Conservation (phyloP, 305 asterid genomes). For the Fraxinus sp. region DNA sequence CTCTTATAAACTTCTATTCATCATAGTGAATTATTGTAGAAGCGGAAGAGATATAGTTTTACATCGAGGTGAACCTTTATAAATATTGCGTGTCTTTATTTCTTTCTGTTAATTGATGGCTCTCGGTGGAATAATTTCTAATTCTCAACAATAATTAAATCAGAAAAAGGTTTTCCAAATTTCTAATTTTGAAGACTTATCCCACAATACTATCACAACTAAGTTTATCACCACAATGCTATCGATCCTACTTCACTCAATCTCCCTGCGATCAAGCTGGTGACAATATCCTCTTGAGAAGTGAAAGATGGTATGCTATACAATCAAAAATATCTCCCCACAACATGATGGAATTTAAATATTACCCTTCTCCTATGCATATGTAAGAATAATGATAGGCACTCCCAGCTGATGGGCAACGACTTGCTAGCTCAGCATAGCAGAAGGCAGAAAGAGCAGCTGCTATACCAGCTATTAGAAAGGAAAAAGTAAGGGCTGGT, state of each 20-base stretch:
- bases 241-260: not conserved
- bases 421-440: slow-evolving; percentile 92
- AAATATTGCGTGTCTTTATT: not conserved
- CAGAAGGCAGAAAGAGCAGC: slow-evolving; percentile 98
- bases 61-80: not conserved
- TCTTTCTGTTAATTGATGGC: not conserved
- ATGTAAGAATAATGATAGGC: slow-evolving; percentile 98
- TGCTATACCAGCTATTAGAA: slow-evolving; percentile 92
- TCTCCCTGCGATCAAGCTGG: not conserved
- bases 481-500: slow-evolving; percentile 84
- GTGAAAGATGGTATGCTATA: not conserved
- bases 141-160: not conserved
- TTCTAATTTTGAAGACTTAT: not conserved
- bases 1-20: not conserved
- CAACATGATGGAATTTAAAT: not conserved
- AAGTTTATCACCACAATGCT: not conserved
- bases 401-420: slow-evolving; percentile 99
- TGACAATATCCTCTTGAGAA: not conserved
- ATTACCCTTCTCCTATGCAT: slow-evolving; percentile 95
- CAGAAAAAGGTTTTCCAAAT: not conserved
- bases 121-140: not conserved
- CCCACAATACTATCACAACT: not conserved
- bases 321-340: slow-evolving; percentile 1
- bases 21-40: not conserved
- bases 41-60: no score